Evolutionary conservation across 495 filamentous ascomycete species (phyloP).

Genomic region (Filosporella fistucella): DNA sequence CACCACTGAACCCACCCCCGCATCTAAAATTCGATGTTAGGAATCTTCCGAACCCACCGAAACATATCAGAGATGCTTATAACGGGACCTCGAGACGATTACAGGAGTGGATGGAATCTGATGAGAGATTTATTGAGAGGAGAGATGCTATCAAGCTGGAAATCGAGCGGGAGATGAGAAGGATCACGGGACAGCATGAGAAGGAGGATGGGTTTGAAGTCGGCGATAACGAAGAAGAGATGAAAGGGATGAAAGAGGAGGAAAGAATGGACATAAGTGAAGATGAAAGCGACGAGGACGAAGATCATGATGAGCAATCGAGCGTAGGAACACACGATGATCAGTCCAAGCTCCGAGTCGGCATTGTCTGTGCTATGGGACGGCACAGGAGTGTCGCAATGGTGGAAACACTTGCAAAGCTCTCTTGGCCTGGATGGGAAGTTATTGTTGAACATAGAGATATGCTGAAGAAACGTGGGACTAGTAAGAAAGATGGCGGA

Average conservation of each 20-base stretch:
- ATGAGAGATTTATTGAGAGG: constrained; percentile 4
- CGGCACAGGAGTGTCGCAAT: constrained; percentile 18
- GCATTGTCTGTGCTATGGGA: constrained; percentile 17
- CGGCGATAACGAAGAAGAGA: not conserved
- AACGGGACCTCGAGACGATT: constrained; percentile 14
- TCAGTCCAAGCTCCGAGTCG: constrained; percentile 4
- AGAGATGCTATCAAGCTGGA: constrained; percentile 7
- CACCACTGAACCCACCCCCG: constrained; percentile 10
- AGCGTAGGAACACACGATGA: not conserved
- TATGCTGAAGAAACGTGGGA: constrained; percentile 7
- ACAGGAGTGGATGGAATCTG: constrained; percentile 11
- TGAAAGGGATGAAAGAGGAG: not conserved
- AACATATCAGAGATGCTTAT: constrained; percentile 14
- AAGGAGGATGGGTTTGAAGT: not conserved
- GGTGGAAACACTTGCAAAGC: constrained; percentile 9
- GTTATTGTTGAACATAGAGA: constrained; percentile 17
- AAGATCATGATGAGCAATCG: not conserved
- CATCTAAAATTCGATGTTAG: constrained; percentile 16
- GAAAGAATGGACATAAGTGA: not conserved
- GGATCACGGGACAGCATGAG: not conserved
- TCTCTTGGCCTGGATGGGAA: constrained; percentile 16
- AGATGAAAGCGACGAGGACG: not conserved
- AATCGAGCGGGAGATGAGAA: constrained; percentile 2
- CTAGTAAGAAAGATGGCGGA: not conserved
- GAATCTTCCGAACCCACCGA: constrained; percentile 16